Evolutionary conservation across 139 green algal species (phyloP).

Genomic region (Spirogloea muscicola): DNA sequence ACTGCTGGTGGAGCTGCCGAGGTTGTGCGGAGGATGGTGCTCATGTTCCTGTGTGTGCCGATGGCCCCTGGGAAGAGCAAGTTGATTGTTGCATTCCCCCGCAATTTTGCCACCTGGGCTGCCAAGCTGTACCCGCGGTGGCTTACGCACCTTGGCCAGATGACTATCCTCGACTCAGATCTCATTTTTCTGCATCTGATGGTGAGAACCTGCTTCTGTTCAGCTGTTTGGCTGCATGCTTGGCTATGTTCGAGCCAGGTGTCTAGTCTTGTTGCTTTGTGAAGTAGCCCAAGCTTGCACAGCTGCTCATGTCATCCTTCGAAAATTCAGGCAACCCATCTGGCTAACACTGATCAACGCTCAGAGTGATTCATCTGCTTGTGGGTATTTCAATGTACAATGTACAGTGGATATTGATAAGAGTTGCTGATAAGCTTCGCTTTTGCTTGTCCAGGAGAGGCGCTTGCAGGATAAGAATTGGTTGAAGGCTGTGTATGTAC

Average conservation of each 20-base stretch:
- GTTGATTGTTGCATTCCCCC: slow-evolving; percentile 26
- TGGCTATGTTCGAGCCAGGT: neutral
- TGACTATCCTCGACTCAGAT: slow-evolving; percentile 41
- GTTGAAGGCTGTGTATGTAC: slow-evolving; percentile 5
- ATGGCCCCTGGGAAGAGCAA: slow-evolving; percentile 5
- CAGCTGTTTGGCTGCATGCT: neutral
- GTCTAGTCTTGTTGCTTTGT: neutral
- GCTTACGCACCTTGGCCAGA: slow-evolving; percentile 17
- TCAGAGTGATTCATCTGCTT: neutral
- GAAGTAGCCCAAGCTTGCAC: neutral
- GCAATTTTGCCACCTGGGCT: neutral
- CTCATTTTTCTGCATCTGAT: slow-evolving; percentile 37
- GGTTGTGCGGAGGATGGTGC: neutral
- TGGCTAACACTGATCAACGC: neutral
- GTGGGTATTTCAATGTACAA: neutral
- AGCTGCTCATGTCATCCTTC: neutral
- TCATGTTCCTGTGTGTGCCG: slow-evolving; percentile 29
- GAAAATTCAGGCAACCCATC: neutral
- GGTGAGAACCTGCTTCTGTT: slow-evolving; percentile 1
- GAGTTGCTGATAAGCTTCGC: too few species aligned
- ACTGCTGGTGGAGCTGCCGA: too few species aligned
- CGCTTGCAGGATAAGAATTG: slow-evolving; percentile 5
- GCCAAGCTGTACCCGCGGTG: slow-evolving; percentile 15
- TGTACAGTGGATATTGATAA: neutral
- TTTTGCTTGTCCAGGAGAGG: slow-evolving; percentile 24